Conservation (phyloP, 768 basidiomycete genomes). For the Suillus hirtellus region DNA sequence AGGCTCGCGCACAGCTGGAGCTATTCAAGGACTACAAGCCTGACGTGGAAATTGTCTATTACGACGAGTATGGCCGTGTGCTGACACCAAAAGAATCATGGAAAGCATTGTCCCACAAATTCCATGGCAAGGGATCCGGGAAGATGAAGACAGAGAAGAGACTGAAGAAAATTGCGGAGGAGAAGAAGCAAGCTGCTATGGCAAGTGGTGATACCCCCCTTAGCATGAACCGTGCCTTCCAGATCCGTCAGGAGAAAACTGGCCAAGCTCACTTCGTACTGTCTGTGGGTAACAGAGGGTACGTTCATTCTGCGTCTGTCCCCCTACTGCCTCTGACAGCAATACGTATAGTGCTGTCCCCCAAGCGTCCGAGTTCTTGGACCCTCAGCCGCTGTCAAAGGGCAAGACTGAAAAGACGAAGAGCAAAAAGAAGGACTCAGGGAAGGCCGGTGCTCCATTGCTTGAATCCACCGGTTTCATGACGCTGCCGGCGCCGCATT, state of each 20-base stretch:
- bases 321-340: slow-evolving; percentile 4
- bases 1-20: slow-evolving; percentile 79
- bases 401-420: slow-evolving; percentile 82
- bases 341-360: slow-evolving; percentile 69
- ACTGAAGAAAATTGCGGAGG: slow-evolving; percentile 95
- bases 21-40: slow-evolving; percentile 94
- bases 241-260: slow-evolving; percentile 88
- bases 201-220: slow-evolving; percentile 92
- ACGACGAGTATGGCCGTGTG: slow-evolving; percentile 91
- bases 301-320: slow-evolving; percentile 27
- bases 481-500: slow-evolving; percentile 62
- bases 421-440: slow-evolving; percentile 73
- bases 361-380: slow-evolving; percentile 80
- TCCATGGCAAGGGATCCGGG: slow-evolving; percentile 97
- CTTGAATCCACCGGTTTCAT: slow-evolving; percentile 65
- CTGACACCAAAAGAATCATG: slow-evolving; percentile 95
- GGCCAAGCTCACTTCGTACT: slow-evolving; percentile 97
- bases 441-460: slow-evolving; percentile 48
- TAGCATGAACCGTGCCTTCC: slow-evolving; percentile 94
- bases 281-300: slow-evolving; percentile 93
- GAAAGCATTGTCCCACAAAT: slow-evolving; percentile 96
- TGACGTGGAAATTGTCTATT: slow-evolving; percentile 93
- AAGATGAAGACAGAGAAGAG: slow-evolving; percentile 97
- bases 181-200: slow-evolving; percentile 93
- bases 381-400: slow-evolving; percentile 77